Conservation (phyloP, 129 eudicot species). For the Scalesia atractyloides region DNA sequence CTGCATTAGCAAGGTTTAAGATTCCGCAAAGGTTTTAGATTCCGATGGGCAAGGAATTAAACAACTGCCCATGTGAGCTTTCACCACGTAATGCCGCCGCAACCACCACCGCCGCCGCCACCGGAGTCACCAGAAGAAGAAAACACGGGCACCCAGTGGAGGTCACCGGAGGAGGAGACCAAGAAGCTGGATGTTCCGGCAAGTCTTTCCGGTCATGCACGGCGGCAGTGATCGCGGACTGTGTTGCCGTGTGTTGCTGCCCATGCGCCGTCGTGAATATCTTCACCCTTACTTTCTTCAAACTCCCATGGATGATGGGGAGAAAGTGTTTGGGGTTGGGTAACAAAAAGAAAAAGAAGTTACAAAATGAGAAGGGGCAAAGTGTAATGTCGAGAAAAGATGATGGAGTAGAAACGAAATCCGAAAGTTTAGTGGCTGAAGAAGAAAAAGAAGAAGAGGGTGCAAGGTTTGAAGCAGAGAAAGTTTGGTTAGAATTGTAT, state of each 20-base stretch:
- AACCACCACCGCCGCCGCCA: background rate
- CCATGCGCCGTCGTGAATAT: slow-evolving; percentile 71
- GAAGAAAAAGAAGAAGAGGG: slow-evolving; percentile 32
- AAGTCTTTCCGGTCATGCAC: slow-evolving; percentile 75
- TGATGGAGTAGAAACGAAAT: slow-evolving; percentile 22
- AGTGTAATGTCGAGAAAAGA: slow-evolving; percentile 40
- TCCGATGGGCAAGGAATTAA: slow-evolving; percentile 45
- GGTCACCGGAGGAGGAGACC: slow-evolving; percentile 26
- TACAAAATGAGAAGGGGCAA: slow-evolving; percentile 21
- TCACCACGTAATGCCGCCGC: slow-evolving; percentile 32
- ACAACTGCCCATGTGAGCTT: slow-evolving; percentile 33
- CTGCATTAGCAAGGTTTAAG: background rate
- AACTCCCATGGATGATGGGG: slow-evolving; percentile 66
- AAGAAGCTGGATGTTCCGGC: slow-evolving; percentile 62
- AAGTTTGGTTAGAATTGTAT: slow-evolving; percentile 79
- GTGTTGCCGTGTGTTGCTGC: slow-evolving; percentile 77
- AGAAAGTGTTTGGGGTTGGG: slow-evolving; percentile 49
- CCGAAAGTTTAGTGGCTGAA: slow-evolving; percentile 7
- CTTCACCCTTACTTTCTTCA: slow-evolving; percentile 54
- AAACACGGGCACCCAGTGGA: slow-evolving; percentile 35
- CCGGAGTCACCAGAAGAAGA: slow-evolving; percentile 36
- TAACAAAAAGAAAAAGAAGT: slow-evolving; percentile 39
- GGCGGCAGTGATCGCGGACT: slow-evolving; percentile 69
- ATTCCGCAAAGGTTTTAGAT: background rate
- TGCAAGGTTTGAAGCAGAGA: slow-evolving; percentile 60